Evolutionary conservation across 257 asterid species (phyloP).

Genomic region (Verbena officinalis): DNA sequence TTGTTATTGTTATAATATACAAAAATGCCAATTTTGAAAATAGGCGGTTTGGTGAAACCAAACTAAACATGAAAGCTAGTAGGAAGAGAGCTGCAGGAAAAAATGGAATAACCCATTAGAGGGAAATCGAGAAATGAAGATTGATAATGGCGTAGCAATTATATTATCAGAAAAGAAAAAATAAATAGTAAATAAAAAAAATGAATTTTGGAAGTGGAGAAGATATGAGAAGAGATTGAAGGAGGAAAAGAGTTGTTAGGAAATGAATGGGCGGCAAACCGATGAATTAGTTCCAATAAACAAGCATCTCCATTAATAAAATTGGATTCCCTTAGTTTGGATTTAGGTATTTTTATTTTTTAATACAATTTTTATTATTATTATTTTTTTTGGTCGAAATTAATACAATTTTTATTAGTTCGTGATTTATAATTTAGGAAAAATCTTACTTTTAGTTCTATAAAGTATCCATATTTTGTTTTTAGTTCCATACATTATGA

Average conservation of each 20-base stretch:
- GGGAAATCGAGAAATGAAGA: neutral
- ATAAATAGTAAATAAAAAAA: no score
- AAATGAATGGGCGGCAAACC: slow-evolving; percentile 28
- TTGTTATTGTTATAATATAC: no score
- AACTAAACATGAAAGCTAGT: neutral
- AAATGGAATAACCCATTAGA: slow-evolving; percentile 2
- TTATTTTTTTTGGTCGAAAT: no score
- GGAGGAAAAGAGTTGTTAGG: slow-evolving; percentile 4
- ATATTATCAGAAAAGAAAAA: neutral
- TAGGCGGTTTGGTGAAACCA: neutral
- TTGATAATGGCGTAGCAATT: neutral
- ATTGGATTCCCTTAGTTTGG: no score
- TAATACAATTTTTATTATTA: no score
- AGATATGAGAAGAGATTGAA: neutral
- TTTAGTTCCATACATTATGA: no score
- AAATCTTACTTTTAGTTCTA: no score
- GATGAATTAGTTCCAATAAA: slow-evolving; percentile 30
- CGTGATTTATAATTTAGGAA: no score
- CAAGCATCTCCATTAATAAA: slow-evolving; percentile 27
- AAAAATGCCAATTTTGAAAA: neutral
- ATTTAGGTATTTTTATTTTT: no score
- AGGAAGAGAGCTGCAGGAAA: neutral
- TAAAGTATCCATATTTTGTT: no score
- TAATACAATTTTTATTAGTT: no score
- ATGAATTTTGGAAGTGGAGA: neutral